phyloP scores from a whole-genome alignment of 345 rosid genomes.

The Gossypium herbaceum region DNA sequence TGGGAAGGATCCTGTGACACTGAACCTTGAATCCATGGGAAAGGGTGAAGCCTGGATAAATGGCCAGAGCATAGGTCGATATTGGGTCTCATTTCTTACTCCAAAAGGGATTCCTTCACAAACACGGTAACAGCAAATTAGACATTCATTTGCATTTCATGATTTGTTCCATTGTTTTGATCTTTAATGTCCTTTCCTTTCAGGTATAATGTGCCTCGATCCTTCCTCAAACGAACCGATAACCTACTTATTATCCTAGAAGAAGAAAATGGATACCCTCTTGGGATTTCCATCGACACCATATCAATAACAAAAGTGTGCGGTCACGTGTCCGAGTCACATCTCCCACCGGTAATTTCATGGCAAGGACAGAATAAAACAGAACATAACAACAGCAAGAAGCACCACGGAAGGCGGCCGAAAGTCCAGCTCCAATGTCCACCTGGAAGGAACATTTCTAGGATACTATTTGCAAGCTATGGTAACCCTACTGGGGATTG shows the following conservation, averaged over 20 bases:
- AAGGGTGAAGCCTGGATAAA: constrained; percentile 87
- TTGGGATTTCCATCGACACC: constrained; percentile 42
- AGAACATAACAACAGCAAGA: neutral
- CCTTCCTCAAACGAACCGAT: constrained; percentile 39
- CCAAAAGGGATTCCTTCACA: constrained; percentile 58
- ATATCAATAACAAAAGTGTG: constrained; percentile 31
- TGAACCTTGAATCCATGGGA: constrained; percentile 71
- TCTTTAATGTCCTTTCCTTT: neutral
- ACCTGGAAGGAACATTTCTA: constrained; percentile 23
- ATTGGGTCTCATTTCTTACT: constrained; percentile 62
- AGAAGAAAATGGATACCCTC: constrained; percentile 51
- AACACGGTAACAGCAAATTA: constrained; percentile 37
- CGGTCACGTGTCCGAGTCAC: constrained; percentile 21
- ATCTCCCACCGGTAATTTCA: constrained; percentile 27
- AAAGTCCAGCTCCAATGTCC: constrained; percentile 25
- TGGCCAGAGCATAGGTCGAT: constrained; percentile 75
- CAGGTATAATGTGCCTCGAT: constrained; percentile 61
- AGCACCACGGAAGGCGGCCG: constrained; percentile 17
- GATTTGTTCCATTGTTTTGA: neutral
- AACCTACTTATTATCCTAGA: constrained; percentile 54
- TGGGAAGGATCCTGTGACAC: constrained; percentile 50
- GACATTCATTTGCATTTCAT: neutral
- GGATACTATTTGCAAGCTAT: constrained; percentile 29
- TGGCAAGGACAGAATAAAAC: constrained; percentile 19
- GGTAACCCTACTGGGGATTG: constrained; percentile 25